Evolutionary conservation across 2,329 filamentous ascomycete genomes (phyloP).

Genomic region (Talaromyces albobiverticillius): DNA sequence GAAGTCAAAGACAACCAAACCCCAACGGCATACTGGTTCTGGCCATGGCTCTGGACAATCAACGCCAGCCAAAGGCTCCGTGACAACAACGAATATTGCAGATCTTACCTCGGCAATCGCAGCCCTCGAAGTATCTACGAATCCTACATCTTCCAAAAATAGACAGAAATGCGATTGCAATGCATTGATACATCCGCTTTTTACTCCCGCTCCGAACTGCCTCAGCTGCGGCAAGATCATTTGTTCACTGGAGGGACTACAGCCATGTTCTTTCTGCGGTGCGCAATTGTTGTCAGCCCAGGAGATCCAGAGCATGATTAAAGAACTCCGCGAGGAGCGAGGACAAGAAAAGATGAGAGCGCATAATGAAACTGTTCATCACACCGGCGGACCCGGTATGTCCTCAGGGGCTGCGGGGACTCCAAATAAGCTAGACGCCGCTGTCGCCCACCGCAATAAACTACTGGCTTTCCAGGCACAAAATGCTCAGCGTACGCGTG

Average conservation of each 20-base stretch:
- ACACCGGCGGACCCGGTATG: conserved; percentile 32
- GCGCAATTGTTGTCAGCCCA: conserved; percentile 66
- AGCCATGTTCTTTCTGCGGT: conserved; percentile 89
- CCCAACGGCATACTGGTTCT: conserved; percentile 27
- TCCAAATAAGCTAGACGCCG: conserved; percentile 61
- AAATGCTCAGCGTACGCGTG: conserved; percentile 77
- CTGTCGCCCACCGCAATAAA: conserved; percentile 75
- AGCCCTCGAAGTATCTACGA: conserved; percentile 85
- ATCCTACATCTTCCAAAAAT: conserved; percentile 65
- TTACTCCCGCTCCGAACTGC: conserved; percentile 91
- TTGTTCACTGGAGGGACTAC: conserved; percentile 88
- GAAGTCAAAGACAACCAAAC: conserved; percentile 57
- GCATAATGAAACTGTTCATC: conserved; percentile 59
- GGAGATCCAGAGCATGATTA: conserved; percentile 83
- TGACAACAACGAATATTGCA: conserved; percentile 49
- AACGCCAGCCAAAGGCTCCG: conserved; percentile 57
- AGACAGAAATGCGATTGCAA: conserved; percentile 82
- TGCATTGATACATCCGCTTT: conserved; percentile 79
- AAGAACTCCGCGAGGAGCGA: conserved; percentile 77
- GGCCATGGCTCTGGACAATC: conserved; percentile 39
- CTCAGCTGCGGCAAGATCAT: conserved; percentile 90
- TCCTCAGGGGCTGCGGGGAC: conserved; percentile 29
- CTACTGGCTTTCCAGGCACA: conserved; percentile 80
- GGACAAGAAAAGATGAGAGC: conserved; percentile 81
- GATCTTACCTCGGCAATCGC: conserved; percentile 77